Evolutionary conservation across 805 yeast genomes (phyloP).

Genomic region (Kuraishia cidri): DNA sequence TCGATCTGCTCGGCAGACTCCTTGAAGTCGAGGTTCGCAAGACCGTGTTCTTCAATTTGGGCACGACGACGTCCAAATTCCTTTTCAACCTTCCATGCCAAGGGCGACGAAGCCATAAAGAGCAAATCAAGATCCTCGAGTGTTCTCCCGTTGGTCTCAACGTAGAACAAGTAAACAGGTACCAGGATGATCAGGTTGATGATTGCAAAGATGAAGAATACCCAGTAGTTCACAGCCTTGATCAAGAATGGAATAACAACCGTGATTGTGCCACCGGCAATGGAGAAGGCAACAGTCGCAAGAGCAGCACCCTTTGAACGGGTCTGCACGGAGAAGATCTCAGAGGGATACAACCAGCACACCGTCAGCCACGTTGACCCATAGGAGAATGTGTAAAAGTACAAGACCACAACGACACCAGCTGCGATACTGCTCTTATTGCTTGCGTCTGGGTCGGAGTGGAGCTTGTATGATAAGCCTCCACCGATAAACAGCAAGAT

Average conservation of each 20-base stretch:
- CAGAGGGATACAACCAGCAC: constrained; percentile 45
- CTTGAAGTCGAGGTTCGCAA: no score
- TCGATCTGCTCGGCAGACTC: no score
- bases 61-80: no score
- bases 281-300: constrained; percentile 43
- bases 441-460: constrained; percentile 2
- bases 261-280: constrained; percentile 1
- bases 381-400: constrained; percentile 3
- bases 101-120: constrained; percentile 38
- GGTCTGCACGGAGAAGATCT: constrained; percentile 45
- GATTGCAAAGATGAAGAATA: constrained; percentile 51
- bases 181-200: constrained; percentile 46
- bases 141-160: constrained; percentile 58
- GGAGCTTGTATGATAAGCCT: constrained; percentile 3
- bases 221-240: constrained; percentile 38
- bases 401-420: constrained; percentile 1
- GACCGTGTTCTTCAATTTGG: no score
- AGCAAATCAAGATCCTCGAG: constrained; percentile 59
- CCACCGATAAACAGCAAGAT: constrained; percentile 2
- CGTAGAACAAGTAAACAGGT: constrained; percentile 47
- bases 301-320: constrained; percentile 52
- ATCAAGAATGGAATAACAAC: constrained; percentile 27
- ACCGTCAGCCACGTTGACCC: constrained; percentile 3
- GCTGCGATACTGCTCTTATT: constrained; percentile 1
- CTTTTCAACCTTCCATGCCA: constrained; percentile 45